Evolutionary conservation across 495 filamentous ascomycete genomes (phyloP), one percentile per base, ranked within the genome.

Genomic region (Baudoinia panamericana): DNA sequence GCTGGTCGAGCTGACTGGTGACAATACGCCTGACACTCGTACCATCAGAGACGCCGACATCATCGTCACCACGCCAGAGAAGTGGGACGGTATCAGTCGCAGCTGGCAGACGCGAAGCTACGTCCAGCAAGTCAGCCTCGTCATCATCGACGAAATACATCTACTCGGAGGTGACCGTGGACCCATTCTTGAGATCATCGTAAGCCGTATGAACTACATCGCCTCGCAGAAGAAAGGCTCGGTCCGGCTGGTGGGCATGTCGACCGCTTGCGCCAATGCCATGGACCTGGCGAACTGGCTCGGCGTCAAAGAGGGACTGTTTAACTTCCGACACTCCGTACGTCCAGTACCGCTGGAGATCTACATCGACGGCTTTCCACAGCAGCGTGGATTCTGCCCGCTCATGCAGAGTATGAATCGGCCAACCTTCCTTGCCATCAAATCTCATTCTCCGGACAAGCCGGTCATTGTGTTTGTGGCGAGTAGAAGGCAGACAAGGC

Each of bases 371-470:
- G 92, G 90, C 2, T 99, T 99, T 54, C 86, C 92, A 0, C 84
- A 95, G 53, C 78, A 85, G 49, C 77, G 86, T 39, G 90, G 92
- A 9, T 99, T 96, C 61, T 96, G 92, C 51, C 84, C 92, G 7
- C 61, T 99, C 40, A 99, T 99, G 90, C 87, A 95, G 60, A 88
- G 82, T 0, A 99, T 99, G 90, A 99, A 99, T 48, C 73, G 92
- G 6, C 90, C 90, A 10, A 94, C 90, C 0, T 99, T 96, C 64
- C 68, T 95, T 9, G 92, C 88, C 0, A 92, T 99, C 62, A 88
- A 96, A 57, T 80, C 75, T 9, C 92, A 99, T 59, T 93, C 84
- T 8, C 90, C 90, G 0, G 80, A 85, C 20, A 96, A 96, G 56
- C 90, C 90, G 0, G 90, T 95, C 4, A 99, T 99, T 58, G 90